These are phyloP conservation scores for Polyporus tsugae DNA, from an alignment of 1,284 basidiomycete genomes.

Conservation along the genomic window DNA sequence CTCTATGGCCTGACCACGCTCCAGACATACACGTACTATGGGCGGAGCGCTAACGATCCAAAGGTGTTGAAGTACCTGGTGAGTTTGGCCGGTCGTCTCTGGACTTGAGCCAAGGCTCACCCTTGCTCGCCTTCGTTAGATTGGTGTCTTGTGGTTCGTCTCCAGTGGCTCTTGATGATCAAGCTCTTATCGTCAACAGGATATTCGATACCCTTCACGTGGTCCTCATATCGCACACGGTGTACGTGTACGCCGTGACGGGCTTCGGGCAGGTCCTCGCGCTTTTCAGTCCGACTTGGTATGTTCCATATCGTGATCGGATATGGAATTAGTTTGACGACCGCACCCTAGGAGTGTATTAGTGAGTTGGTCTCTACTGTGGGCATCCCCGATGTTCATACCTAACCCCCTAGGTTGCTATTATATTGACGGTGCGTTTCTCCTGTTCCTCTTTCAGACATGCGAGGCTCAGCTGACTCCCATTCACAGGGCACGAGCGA, in stretches of 20 bases:
- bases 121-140: neutral
- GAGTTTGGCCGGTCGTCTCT: neutral
- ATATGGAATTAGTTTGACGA: neutral
- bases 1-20: constrained; percentile 35
- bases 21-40: constrained; percentile 33
- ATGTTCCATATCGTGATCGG: neutral
- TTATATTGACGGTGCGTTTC: neutral
- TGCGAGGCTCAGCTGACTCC: neutral
- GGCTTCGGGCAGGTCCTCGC: constrained; percentile 5
- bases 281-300: constrained; percentile 14
- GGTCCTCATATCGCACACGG: constrained; percentile 18
- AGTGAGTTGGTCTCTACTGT: neutral
- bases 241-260: constrained; percentile 23
- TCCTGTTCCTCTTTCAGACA: neutral
- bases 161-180: neutral
- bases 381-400: neutral
- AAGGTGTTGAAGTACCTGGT: constrained; percentile 25
- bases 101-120: neutral
- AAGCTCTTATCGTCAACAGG: constrained; percentile 7
- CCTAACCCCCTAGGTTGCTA: neutral
- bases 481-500: constrained; percentile 2
- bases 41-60: constrained; percentile 21
- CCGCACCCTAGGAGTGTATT: neutral
- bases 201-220: constrained; percentile 22
- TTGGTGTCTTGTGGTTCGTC: constrained; percentile 6